Evolutionary conservation across 2,329 filamentous ascomycete species (phyloP).

Genomic region (Colletotrichum navitas): DNA sequence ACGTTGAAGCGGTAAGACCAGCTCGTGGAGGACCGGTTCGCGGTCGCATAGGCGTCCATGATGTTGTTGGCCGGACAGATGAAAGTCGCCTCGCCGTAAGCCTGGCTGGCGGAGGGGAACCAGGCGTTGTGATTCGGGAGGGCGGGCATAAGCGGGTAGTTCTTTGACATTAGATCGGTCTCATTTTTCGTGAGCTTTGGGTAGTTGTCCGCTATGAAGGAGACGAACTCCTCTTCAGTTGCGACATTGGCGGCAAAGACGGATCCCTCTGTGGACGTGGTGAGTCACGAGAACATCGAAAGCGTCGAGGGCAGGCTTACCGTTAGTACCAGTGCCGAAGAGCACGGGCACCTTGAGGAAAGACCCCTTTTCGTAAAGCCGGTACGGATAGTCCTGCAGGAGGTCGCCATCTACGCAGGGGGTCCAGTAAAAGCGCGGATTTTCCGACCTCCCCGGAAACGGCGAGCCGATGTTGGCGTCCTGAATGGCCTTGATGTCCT

Average conservation of each 20-base stretch:
- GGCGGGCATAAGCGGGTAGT: slow-evolving; percentile 54
- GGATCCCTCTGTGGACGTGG: slow-evolving; percentile 57
- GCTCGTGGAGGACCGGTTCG: slow-evolving; percentile 41
- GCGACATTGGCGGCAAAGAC: slow-evolving; percentile 57
- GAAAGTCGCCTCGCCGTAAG: slow-evolving; percentile 62
- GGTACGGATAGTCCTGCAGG: slow-evolving; percentile 57
- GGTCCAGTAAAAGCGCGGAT: slow-evolving; percentile 63
- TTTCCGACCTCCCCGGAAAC: slow-evolving; percentile 53
- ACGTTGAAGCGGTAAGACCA: slow-evolving; percentile 67
- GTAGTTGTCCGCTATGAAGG: slow-evolving; percentile 62
- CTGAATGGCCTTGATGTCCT: slow-evolving; percentile 54
- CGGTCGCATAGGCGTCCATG: slow-evolving; percentile 50
- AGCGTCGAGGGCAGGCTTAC: slow-evolving; percentile 45
- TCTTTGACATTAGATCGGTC: slow-evolving; percentile 50
- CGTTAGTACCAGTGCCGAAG: slow-evolving; percentile 59
- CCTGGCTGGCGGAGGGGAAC: slow-evolving; percentile 57
- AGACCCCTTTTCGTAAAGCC: slow-evolving; percentile 54
- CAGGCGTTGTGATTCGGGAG: slow-evolving; percentile 57
- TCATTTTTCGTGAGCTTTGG: slow-evolving; percentile 55
- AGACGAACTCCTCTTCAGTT: slow-evolving; percentile 50
- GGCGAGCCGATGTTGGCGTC: slow-evolving; percentile 54
- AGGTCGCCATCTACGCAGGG: slow-evolving; percentile 64
- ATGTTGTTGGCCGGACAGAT: slow-evolving; percentile 58
- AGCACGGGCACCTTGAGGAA: slow-evolving; percentile 61
- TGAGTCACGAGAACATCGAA: slow-evolving; percentile 11